These are phyloP conservation scores for Ogataea paraovalis DNA, from an alignment of 805 yeast genomes.

Conservation along the genomic window DNA sequence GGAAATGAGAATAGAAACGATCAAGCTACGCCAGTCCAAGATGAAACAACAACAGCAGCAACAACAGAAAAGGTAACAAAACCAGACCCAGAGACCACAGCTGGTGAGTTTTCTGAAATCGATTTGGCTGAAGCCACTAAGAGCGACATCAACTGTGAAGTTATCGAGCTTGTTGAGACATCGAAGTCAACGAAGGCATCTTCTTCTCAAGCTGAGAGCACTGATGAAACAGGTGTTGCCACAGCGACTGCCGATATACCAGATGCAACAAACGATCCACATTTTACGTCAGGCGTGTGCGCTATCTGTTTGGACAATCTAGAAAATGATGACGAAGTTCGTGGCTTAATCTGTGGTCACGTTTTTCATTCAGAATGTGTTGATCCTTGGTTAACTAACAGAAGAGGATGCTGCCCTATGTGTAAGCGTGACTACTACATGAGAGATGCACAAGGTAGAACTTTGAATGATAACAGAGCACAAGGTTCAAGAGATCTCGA, in stretches of 20 bases:
- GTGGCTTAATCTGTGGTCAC: slow-evolving; percentile 79
- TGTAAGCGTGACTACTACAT: slow-evolving; percentile 68
- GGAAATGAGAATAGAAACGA: not conserved
- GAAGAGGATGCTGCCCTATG: slow-evolving; percentile 80
- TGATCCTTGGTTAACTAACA: slow-evolving; percentile 73
- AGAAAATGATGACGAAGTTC: slow-evolving; percentile 57
- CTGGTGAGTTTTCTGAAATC: slow-evolving; percentile 5
- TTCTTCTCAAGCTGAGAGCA: not conserved
- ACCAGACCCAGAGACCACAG: not conserved
- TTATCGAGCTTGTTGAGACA: slow-evolving; percentile 6
- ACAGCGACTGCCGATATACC: slow-evolving; percentile 4
- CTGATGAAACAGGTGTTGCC: not conserved
- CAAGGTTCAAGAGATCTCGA: slow-evolving; percentile 22
- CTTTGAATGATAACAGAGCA: slow-evolving; percentile 2
- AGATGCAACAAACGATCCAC: slow-evolving; percentile 27
- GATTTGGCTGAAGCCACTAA: slow-evolving; percentile 11
- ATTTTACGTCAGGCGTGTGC: slow-evolving; percentile 66
- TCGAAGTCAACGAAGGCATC: not conserved
- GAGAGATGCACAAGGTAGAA: slow-evolving; percentile 23
- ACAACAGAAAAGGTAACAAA: not conserved
- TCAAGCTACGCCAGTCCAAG: not conserved
- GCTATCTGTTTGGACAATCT: slow-evolving; percentile 73
- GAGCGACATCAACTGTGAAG: slow-evolving; percentile 1
- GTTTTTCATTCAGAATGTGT: slow-evolving; percentile 77
- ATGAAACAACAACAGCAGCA: not conserved